Evolutionary conservation across 2,329 filamentous ascomycete genomes (phyloP).

Genomic region (Pezicula radicicola): DNA sequence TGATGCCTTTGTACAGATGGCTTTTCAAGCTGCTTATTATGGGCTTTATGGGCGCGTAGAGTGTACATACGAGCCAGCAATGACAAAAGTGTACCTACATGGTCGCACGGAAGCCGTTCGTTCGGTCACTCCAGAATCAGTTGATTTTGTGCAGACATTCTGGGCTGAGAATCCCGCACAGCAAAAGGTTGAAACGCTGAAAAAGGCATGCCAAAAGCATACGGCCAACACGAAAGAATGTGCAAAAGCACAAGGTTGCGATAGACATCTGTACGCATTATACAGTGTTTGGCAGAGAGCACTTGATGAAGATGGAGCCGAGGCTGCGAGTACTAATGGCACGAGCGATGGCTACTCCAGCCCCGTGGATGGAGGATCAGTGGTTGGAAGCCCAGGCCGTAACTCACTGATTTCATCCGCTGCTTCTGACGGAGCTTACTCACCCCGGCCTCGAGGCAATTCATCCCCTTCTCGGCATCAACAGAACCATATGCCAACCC

Average conservation of each 20-base stretch:
- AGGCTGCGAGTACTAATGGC: constrained; percentile 46
- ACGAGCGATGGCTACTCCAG: constrained; percentile 62
- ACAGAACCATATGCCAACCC: constrained; percentile 59
- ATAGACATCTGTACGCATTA: constrained; percentile 89
- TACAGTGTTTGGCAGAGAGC: constrained; percentile 93
- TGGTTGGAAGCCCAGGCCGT: constrained; percentile 50
- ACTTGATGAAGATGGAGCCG: constrained; percentile 67
- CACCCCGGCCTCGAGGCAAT: constrained; percentile 43
- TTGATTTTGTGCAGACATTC: constrained; percentile 90
- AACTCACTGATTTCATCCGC: constrained; percentile 47
- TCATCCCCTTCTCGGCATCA: constrained; percentile 48
- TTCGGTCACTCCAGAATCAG: constrained; percentile 76
- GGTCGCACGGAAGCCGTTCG: constrained; percentile 93
- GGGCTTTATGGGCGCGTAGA: constrained; percentile 92
- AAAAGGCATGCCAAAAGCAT: constrained; percentile 80
- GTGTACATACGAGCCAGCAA: constrained; percentile 95
- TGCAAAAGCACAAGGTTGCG: constrained; percentile 85
- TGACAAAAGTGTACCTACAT: constrained; percentile 94
- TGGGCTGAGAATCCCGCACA: constrained; percentile 87
- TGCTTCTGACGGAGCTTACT: constrained; percentile 15
- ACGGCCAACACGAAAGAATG: constrained; percentile 77
- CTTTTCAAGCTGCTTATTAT: constrained; percentile 97
- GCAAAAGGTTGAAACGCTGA: constrained; percentile 81
- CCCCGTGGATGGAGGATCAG: constrained; percentile 42
- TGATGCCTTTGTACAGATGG: constrained; percentile 98